Evolutionary conservation across 495 filamentous ascomycete genomes (phyloP), one percentile per base, ranked within the genome.

Genomic region (Xanthoparmelia taractica): DNA sequence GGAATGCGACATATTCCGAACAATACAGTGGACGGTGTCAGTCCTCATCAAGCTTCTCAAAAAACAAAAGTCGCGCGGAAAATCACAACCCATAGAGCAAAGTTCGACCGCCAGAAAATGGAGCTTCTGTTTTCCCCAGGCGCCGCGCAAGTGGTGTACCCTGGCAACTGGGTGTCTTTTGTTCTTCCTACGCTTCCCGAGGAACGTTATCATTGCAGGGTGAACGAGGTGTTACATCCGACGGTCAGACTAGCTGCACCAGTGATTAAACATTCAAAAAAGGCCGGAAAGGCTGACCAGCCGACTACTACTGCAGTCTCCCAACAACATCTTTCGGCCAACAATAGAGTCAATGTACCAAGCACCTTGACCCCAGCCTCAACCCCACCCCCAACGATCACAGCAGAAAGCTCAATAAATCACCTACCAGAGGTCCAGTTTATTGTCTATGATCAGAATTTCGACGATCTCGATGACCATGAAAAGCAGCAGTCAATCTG

Each of bases 111-210:
- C 15, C 38, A 54, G 20, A 77, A 69, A 23, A 69, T 76, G 54
- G 79, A 83, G 64, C 70, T 87, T 37, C 59, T 76, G 12, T 73
- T 78, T 54, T 54, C 73, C 0, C 48, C 67, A 5, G 60, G 66
- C 10, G 57, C 55, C 7, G 65, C 60, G 23, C 73, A 71, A 59
- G 67, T 74, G 15, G 69, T 88, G 7, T 75, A 69, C 43, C 63
- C 65, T 10, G 85, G 85, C 31, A 79, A 84, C 60, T 90, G 87
- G 87, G 75, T 90, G 40, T 70, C 75, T n/a, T 63, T 85, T n/a
- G 59, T 43, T 20, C 50, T 61, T 15, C 29, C 57, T 10, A 68
- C 72, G 38, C 57, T 37, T 11, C 17, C 36, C 8, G 58, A 68
- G 18, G 59, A 68, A n/a, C 59, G 66, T 45, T 58, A 76, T 18